Evolutionary conservation across 257 asterid genomes (phyloP).

Genomic region (Asclepias syriaca): DNA sequence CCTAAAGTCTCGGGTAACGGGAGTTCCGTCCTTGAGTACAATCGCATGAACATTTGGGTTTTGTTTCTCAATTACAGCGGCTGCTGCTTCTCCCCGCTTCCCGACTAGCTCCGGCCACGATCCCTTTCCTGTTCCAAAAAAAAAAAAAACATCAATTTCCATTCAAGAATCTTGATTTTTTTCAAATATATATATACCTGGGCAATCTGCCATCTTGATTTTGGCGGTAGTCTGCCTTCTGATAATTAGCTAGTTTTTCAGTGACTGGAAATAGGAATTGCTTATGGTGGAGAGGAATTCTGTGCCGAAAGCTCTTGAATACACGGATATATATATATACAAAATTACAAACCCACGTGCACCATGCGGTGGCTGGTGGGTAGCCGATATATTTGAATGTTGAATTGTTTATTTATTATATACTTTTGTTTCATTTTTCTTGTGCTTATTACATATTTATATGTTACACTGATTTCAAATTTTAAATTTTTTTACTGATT

Average conservation of each 20-base stretch:
- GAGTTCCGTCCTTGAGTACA: slow-evolving; percentile 37
- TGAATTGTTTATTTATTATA: not conserved
- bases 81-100: not conserved
- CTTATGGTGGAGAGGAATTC: not conserved
- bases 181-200: not conserved
- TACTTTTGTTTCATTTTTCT: no score
- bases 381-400: not conserved
- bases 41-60: slow-evolving; percentile 25
- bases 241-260: not conserved
- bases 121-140: slow-evolving; percentile 7
- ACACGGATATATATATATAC: not conserved
- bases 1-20: slow-evolving; percentile 31
- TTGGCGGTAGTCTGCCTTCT: not conserved
- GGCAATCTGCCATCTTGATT: slow-evolving; percentile 9
- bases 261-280: not conserved
- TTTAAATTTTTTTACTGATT: no score
- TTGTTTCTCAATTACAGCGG: slow-evolving; percentile 14
- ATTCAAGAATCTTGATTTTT: not conserved
- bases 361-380: not conserved
- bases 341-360: no score
- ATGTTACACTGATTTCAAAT: no score
- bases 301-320: no score
- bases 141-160: not conserved
- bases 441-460: no score
- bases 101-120: slow-evolving; percentile 24